phyloP scores from a whole-genome alignment of 2,329 filamentous ascomycete genomes.

The Pseudocercospora macadamiae region DNA sequence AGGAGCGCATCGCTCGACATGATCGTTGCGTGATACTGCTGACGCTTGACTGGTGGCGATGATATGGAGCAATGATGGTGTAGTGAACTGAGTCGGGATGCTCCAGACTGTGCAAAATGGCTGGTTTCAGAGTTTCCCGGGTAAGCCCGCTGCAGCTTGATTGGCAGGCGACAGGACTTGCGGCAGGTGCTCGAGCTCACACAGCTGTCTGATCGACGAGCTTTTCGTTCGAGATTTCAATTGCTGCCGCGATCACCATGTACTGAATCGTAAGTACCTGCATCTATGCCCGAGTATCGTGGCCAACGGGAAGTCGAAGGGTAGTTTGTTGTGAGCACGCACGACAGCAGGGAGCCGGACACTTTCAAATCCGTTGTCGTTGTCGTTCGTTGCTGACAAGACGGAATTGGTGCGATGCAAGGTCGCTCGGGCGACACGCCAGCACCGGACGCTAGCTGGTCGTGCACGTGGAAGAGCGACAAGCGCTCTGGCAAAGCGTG shows the following conservation, averaged over 20 bases:
- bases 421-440: background rate
- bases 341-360: too few species aligned
- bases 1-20: conserved; percentile 31
- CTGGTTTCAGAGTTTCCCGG: background rate
- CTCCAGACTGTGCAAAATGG: background rate
- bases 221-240: background rate
- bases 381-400: too few species aligned
- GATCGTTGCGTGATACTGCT: conserved; percentile 11
- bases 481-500: background rate
- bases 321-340: background rate
- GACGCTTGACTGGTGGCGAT: conserved; percentile 15
- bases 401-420: too few species aligned
- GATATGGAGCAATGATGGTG: conserved; percentile 5
- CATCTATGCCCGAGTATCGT: background rate
- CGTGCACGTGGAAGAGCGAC: background rate
- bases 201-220: background rate
- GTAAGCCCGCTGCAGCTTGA: conserved; percentile 6
- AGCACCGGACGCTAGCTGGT: background rate
- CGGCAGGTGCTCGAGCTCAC: background rate
- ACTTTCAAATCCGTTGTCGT: too few species aligned
- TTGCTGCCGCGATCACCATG: background rate
- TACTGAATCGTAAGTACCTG: background rate
- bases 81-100: conserved; percentile 1
- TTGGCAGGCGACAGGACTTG: background rate
- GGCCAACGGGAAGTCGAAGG: background rate